Evolutionary conservation across 2,329 filamentous ascomycete species (phyloP), one percentile per base, ranked within the genome.

Genomic region (Diaporthe vexans): DNA sequence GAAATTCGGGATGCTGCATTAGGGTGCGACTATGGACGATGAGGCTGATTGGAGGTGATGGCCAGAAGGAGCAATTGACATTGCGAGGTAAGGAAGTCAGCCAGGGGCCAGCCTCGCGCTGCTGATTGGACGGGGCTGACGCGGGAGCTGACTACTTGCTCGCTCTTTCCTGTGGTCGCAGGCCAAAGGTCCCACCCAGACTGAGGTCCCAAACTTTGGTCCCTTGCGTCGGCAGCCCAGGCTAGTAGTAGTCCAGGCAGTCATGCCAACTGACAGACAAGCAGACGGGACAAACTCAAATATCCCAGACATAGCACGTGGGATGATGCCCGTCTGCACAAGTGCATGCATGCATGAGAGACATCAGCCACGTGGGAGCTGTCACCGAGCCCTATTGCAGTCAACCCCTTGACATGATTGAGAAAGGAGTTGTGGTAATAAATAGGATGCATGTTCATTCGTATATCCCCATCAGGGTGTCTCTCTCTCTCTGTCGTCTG

Each of bases 81-180:
- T 35, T 13, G 15, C 10, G 8, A 61, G 57, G 56, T 35, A 21
- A n/a, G 59, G 61, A 29, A 26, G 61, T 51, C 19, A 67, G 61
- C 61, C 61, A 51, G 61, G 61, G 33, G 15, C 40, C 46, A 52
- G 63, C 7, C 15, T 1, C 19, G 63, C 11, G 21, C 29, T 19
- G 63, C 46, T 67, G 63, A 67, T 67, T 67, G 63, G 63, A 19
- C 15, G 6, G 63, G 46, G 63, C 63, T 67, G 63, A 67, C 63
- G 46, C 63, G 46, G 51, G 46, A 52, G 63, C 63, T 67, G 63
- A 67, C 61, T 52, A 46, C 43, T 7, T 15, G 21, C 46, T 51
- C 46, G 2, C 21, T n/a, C 46, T n/a, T 51, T n/a, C 21, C 46
- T n/a, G 46, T 5, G 5, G 43, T 46, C 17, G 11, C 35, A 37